phyloP scores from a whole-genome alignment of 148 eudicot species.

The Nepenthes mirabilis region DNA sequence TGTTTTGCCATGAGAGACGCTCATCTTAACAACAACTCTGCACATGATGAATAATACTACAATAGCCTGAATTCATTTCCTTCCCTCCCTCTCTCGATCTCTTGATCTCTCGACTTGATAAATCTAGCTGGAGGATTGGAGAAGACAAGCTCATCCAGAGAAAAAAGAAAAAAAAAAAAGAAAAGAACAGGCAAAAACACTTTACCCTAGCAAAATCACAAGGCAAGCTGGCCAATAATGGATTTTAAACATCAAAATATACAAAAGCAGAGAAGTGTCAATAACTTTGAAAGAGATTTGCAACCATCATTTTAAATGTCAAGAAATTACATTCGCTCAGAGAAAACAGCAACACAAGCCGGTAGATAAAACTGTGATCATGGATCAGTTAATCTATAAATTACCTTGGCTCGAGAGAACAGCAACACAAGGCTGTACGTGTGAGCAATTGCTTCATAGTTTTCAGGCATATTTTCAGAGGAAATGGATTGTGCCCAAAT shows the following conservation, averaged over 20 bases:
- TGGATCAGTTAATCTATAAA: background rate
- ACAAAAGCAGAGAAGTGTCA: background rate
- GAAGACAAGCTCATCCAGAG: background rate
- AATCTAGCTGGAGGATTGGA: background rate
- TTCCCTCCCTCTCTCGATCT: too few relatives aligned
- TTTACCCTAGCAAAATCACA: background rate
- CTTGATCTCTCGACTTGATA: background rate
- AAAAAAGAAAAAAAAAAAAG: too few relatives aligned
- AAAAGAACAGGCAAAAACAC: too few relatives aligned
- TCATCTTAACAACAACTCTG: too few relatives aligned
- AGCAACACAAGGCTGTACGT: conserved; percentile 87
- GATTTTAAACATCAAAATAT: background rate
- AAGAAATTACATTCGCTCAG: background rate
- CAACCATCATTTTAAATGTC: too few relatives aligned
- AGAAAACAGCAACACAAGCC: background rate
- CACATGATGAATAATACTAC: too few relatives aligned
- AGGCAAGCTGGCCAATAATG: background rate
- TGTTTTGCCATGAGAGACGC: too few relatives aligned
- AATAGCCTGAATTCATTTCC: too few relatives aligned
- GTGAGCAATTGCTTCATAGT: conserved; percentile 96
- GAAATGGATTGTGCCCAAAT: conserved; percentile 89
- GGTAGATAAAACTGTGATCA: background rate
- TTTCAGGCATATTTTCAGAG: conserved; percentile 69
- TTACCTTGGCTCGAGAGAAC: conserved; percentile 82
- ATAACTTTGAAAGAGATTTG: too few relatives aligned